Base-by-base conservation (phyloP, 192 early-diverging fungal genomes). In the Backusella psychrophila region DNA sequence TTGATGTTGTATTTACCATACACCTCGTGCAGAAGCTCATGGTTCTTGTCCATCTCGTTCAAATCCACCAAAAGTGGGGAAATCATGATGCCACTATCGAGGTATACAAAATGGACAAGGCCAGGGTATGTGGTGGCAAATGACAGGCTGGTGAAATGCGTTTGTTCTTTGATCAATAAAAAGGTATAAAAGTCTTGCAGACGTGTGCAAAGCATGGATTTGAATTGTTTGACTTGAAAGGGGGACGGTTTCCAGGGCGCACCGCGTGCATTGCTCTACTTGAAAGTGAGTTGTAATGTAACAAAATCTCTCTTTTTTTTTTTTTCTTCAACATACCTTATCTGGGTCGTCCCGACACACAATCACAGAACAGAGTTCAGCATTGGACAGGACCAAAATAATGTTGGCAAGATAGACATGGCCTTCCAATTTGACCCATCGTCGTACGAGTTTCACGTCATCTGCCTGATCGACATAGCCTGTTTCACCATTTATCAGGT, bases 101-200 rank as follows among this genome's bases (percentile, higher is more conserved):
- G 39, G 66, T 81, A 66, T 19, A 81, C 56, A 75, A 81, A 81
- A 69, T 81, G 80, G 12, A 78, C 76, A 0, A 81, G 63, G 0
- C 80, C 80, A 33, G 80, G 80, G 39, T 78, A 81, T 23, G 46
- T 67, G 15, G 65, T 52, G n/a, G 67, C 52, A 56, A 81, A 77
- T 1, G 80, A 81, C 3, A 81, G 56, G 31, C 75, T 75, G 14
- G 80, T 78, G 19, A 81, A 81, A 56, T 81, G 80, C 1, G 76
- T 69, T n/a, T 69, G 56, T 63, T 81, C 80, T 39, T 77, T 81
- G 11, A 69, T 77, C 19, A 78, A 26, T 23, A 81, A 68, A 53
- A 78, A 81, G 7, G 73, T 33, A 19, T 59, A 21, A 23, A 81
- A 81, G 66, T 81, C 80, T 31, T 39, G 8, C 26, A 81, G 49